Conservation (phyloP, 176 grass and related monocot species). For the Aegilops bicornis region DNA sequence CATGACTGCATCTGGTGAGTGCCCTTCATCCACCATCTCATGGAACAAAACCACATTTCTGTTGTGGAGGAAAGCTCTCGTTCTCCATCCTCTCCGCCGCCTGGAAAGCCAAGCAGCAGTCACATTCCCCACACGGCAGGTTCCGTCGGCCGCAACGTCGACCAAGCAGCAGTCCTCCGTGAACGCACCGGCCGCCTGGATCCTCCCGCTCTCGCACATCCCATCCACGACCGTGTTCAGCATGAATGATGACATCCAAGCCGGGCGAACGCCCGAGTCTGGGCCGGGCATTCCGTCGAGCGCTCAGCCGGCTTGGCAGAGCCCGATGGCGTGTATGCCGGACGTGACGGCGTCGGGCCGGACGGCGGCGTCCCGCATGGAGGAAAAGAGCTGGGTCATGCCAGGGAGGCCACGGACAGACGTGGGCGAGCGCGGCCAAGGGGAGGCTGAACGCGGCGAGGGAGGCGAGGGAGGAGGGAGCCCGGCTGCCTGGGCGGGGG, state of each 20-base stretch:
- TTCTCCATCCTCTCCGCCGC: too few relatives aligned
- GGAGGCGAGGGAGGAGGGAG: conserved; percentile 47
- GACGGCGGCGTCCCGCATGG: conserved; percentile 44
- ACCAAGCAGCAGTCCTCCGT: too few relatives aligned
- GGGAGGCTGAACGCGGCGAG: conserved; percentile 55
- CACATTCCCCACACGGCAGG: too few relatives aligned
- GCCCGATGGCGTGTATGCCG: conserved; percentile 41
- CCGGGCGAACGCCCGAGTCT: conserved; percentile 17
- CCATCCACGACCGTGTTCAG: conserved; percentile 60
- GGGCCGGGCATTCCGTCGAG: conserved; percentile 64
- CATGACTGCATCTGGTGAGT: conserved; percentile 53
- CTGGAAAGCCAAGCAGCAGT: too few relatives aligned
- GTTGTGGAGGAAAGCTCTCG: too few relatives aligned
- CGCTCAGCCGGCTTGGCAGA: conserved; percentile 57
- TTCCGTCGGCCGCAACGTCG: too few relatives aligned
- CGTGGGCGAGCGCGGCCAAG: conserved; percentile 38
- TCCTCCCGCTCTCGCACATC: conserved; percentile 41
- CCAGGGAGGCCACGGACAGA: conserved; percentile 22
- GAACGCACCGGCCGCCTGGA: too few relatives aligned
- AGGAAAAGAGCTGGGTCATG: conserved; percentile 44
- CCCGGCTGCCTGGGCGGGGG: conserved; percentile 19
- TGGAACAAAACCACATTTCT: too few relatives aligned
- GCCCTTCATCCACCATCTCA: conserved; percentile 56
- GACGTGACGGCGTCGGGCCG: conserved; percentile 30
- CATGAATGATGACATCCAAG: conserved; percentile 22